Base-by-base conservation (phyloP, 2,329 filamentous ascomycete genomes). In the Hypoxylon sp. region DNA sequence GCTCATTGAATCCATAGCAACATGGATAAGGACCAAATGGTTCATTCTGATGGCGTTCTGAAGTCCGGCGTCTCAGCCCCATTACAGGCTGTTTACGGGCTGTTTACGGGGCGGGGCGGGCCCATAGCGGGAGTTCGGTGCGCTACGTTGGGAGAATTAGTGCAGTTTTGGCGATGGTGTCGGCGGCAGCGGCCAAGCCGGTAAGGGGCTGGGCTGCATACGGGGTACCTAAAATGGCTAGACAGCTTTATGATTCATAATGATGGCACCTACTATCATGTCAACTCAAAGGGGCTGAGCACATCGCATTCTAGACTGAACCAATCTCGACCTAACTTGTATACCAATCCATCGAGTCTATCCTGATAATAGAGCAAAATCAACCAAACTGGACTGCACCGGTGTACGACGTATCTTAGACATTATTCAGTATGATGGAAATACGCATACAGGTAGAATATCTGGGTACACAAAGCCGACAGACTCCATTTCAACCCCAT, bases 161-260 rank as follows among this genome's bases (percentile, higher is more conserved):
- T n/a, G n/a, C n/a, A n/a, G n/a, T n/a, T n/a, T n/a, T n/a, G n/a
- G n/a, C n/a, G n/a, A n/a, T n/a, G n/a, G n/a, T 33, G 26, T 50
- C 28, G 28, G 36, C 36, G 9, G 28, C 48, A 18, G 48, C 30
- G 48, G 4, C 30, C 11, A 50, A 24, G 48, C 3, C 7, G 48
- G 30, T 20, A 36, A 38, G 30, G 11, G n/a, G n/a, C n/a, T n/a
- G n/a, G 18, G 14, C 22, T 30, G 36, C 38, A 20, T 40, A 40
- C 7, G 14, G 42, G 22, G 24, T n/a, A n/a, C 20, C 9, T 12
- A 18, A 53, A 44, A n/a, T 33, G 24, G 52, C 26, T 49, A 57
- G 44, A 32, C 24, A 18, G 11, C 6, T 18, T 12, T 49, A 57
- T 57, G 54, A 57, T 57, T 57, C 54, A 57, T 57, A 42, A 49